Evolutionary conservation across 331 rosid species (phyloP).

Genomic region (Malus hybrid): DNA sequence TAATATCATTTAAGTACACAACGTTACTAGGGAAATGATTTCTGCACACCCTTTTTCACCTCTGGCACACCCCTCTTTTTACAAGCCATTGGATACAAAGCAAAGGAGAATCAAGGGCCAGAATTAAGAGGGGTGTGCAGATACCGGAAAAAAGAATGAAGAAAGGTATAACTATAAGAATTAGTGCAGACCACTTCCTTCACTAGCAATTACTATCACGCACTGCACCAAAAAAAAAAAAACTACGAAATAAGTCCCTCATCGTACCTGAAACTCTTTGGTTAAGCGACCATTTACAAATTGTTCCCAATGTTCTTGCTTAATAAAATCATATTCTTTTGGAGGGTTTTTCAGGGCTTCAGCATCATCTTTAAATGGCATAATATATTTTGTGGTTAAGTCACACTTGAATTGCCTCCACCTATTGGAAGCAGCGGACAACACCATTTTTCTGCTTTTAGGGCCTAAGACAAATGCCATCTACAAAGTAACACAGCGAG

Average conservation of each 20-base stretch:
- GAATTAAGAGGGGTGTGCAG: too few relatives aligned
- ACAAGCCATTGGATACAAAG: neutral
- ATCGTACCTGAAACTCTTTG: constrained; percentile 7
- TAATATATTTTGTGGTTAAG: neutral
- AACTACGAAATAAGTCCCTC: neutral
- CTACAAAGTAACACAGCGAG: neutral
- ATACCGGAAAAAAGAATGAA: neutral
- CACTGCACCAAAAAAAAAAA: neutral
- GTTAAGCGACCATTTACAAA: constrained; percentile 9
- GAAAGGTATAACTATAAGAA: neutral
- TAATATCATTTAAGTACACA: neutral
- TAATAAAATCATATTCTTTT: constrained; percentile 9
- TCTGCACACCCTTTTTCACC: too few relatives aligned
- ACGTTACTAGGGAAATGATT: neutral
- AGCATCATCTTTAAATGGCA: constrained; percentile 4
- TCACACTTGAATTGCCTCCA: constrained; percentile 14
- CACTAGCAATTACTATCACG: neutral
- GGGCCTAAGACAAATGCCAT: neutral
- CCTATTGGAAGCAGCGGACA: constrained; percentile 4
- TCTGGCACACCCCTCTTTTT: too few relatives aligned
- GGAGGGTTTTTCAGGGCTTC: constrained; percentile 1
- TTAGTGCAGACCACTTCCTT: neutral
- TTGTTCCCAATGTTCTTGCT: constrained; percentile 3
- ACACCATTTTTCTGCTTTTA: neutral
- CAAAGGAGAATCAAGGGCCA: too few relatives aligned